Evolutionary conservation across 805 yeast species (phyloP), one percentile per base, ranked within the genome.

Genomic region (Hanseniaspora thailandica): DNA sequence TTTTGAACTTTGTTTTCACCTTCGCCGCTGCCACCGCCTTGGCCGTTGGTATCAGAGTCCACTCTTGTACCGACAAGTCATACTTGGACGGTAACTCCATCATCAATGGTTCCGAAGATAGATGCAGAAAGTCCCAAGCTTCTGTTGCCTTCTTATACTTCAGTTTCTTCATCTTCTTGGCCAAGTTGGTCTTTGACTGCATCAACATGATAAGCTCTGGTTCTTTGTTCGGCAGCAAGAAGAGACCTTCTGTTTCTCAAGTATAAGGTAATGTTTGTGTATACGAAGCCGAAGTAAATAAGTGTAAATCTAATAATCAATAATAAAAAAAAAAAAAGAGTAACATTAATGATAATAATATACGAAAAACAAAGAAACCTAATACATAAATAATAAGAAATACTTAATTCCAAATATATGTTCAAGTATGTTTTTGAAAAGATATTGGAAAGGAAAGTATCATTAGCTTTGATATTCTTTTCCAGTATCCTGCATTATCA

Each of bases 81-180:
- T 88, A 86, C 76, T 56, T 88, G 60, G 73, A 79, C 61, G 47
- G 61, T 59, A 90, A 90, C 77, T 69, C 69, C 57, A 76, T 86
- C 61, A 69, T 85, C 57, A 86, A 86, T 73, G 94, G 95, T 60
- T 75, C 82, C 41, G 63, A 72, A 22, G 85, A 80, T 64, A 81
- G 97, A 76, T 93, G 99, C 75, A 86, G 97, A 77, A 82, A 86
- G 74, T 88, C 95, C 54, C 97, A 93, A 77, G 87, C 87, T 57
- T 68, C 83, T 19, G 76, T 74, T 61, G 88, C 89, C 50, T 85
- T 86, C 80, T 76, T 84, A 65, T 93, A 80, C 83, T 82, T 93
- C 70, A 76, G 93, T 55, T 81, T 84, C 76, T 78, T 81, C 66
- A 70, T 82, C 67, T 84, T 86, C 68, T 69, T 86, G 59, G 84